A percentile compares a stretch with the other conserved stretches of the same genome.
These are phyloP conservation scores for Asterochloris erici DNA, from an alignment of 139 green algal genomes.

Conservation along the genomic window DNA sequence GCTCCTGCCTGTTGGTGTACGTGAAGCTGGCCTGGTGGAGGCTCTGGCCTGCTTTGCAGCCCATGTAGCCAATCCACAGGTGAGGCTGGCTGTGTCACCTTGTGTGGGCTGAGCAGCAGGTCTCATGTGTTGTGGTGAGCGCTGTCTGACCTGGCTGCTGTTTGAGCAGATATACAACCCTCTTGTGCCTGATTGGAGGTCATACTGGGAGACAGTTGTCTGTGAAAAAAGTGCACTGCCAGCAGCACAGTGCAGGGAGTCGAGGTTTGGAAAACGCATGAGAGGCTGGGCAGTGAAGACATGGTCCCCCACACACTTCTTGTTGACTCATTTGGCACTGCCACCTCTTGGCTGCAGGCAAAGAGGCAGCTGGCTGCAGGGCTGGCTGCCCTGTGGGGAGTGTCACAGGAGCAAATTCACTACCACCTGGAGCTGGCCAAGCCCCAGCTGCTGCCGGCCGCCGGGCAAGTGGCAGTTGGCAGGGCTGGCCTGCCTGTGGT, in stretches of 20 bases:
- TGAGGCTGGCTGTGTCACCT: background rate
- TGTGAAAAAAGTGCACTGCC: too few species aligned
- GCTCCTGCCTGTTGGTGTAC: conserved; percentile 28
- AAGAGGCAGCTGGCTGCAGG: conserved; percentile 36
- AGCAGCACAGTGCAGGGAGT: too few species aligned
- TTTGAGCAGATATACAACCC: too few species aligned
- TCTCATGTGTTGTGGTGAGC: too few species aligned
- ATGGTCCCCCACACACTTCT: background rate
- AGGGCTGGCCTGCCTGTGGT: conserved; percentile 32
- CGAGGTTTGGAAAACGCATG: too few species aligned
- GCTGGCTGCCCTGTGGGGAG: conserved; percentile 55
- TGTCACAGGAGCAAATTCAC: conserved; percentile 36
- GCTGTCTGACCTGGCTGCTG: too few species aligned
- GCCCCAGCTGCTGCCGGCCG: conserved; percentile 44
- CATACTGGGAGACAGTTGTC: too few species aligned
- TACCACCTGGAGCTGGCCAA: conserved; percentile 57
- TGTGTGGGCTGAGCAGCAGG: background rate
- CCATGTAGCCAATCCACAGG: conserved; percentile 29
- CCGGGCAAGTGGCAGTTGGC: conserved; percentile 23
- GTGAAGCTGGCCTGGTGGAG: conserved; percentile 56
- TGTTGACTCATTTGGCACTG: background rate
- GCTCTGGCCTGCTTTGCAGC: conserved; percentile 56
- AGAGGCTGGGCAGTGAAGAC: too few species aligned
- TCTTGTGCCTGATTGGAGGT: too few species aligned
- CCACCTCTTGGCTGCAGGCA: conserved; percentile 21